Conservation (phyloP, 2,329 filamentous ascomycete genomes). For the Thielaviopsis punctulata region DNA sequence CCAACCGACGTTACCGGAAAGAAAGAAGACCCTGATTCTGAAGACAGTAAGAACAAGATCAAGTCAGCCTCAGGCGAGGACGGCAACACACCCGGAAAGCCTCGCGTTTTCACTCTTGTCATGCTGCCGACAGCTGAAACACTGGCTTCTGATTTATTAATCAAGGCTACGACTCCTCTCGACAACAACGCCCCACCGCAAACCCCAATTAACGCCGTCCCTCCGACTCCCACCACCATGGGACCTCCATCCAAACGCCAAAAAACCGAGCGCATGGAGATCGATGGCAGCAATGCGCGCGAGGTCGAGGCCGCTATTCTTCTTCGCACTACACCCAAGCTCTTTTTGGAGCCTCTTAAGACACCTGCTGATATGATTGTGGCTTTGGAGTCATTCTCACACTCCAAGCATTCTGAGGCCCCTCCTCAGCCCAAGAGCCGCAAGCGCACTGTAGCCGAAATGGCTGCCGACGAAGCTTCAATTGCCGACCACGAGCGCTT, state of each 20-base stretch:
- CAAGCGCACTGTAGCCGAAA: slow-evolving; percentile 85
- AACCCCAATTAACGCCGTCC: slow-evolving; percentile 35
- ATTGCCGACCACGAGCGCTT: slow-evolving; percentile 79
- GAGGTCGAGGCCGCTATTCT: slow-evolving; percentile 63
- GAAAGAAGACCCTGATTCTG: slow-evolving; percentile 14
- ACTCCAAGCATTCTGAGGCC: slow-evolving; percentile 59
- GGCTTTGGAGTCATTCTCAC: slow-evolving; percentile 53
- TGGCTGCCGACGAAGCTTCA: slow-evolving; percentile 85
- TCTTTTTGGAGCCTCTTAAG: slow-evolving; percentile 62
- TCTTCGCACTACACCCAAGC: slow-evolving; percentile 52
- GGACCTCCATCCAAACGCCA: slow-evolving; percentile 45
- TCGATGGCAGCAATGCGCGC: slow-evolving; percentile 57
- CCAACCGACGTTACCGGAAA: slow-evolving; percentile 36
- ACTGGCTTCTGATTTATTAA: slow-evolving; percentile 54
- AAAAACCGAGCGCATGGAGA: slow-evolving; percentile 55
- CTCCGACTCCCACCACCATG: slow-evolving; percentile 43
- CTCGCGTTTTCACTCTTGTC: slow-evolving; percentile 59
- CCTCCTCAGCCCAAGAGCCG: slow-evolving; percentile 74
- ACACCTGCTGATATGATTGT: slow-evolving; percentile 50
- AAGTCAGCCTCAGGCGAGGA: slow-evolving; percentile 36
- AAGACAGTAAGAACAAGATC: slow-evolving; percentile 21
- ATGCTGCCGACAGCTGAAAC: slow-evolving; percentile 69
- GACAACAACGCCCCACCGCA: slow-evolving; percentile 15
- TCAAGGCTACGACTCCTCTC: slow-evolving; percentile 57
- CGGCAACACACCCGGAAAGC: slow-evolving; percentile 32